Base-by-base conservation (phyloP, 768 basidiomycete genomes). In the Rhodosporidiobolus odoratus region DNA sequence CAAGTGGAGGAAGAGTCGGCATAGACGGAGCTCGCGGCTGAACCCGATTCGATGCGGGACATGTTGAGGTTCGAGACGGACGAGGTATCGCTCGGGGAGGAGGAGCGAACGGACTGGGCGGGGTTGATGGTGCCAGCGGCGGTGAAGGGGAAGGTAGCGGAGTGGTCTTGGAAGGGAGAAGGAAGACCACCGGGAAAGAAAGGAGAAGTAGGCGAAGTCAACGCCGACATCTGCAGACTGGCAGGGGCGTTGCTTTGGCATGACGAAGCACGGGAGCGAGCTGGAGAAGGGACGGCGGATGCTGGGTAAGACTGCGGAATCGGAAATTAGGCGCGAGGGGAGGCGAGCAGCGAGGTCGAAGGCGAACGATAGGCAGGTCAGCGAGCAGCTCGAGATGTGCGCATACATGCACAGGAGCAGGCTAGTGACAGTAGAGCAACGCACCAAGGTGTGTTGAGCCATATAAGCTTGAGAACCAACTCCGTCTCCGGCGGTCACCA, bases 91-190 rank as follows among this genome's bases (percentile, higher is more conserved):
- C 68, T 70, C 38, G 73, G 73, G 27, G 68, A 70, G 35, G 73
- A 70, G 34, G 27, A 27, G 3, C 72, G 65, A 21, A 74, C 62
- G 12, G 68, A 66, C 12, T 69, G 68, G 21, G 65, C 53, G 7
- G 73, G 73, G 41, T 74, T 37, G 53, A 74, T 74, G 38, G 73
- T 70, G 32, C 21, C 64, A n/a, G 63, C 35, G 12, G 58, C 23
- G 37, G 61, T n/a, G 21, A 65, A 65, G 30, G 30, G 30, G 43
- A 69, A 60, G 7, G 68, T 38, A 6, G 62, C 32, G 19, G 62
- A 48, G 13, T 52, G 62, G 9, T 69, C 64, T 38, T 62, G 68
- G 54, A 74, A 74, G 6, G 73, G 73, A 25, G 73, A 74, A 0
- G 73, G 72, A 6, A 69, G 50, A 3, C 60, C 60, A 13, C 48